Conservation (phyloP, 331 rosid species). For the Stylosanthes scabra region DNA sequence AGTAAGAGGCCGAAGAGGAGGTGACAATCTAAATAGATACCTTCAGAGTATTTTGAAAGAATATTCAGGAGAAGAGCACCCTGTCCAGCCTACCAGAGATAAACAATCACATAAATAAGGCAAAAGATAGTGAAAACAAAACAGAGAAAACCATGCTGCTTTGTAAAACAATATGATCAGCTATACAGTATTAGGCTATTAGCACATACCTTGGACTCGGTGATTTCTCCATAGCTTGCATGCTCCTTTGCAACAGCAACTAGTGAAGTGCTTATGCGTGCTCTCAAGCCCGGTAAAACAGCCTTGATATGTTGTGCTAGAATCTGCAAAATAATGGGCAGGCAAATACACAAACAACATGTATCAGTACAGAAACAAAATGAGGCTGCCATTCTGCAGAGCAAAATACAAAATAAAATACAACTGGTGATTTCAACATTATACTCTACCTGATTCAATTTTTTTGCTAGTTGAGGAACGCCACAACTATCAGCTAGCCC, state of each 20-base stretch:
- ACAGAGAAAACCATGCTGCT: not conserved
- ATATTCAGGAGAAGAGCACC: constrained; percentile 97
- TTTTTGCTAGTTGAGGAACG: constrained; percentile 96
- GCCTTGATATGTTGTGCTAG: constrained; percentile 89
- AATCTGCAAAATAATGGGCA: constrained; percentile 67
- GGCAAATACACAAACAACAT: constrained; percentile 25
- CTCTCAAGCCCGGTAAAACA: constrained; percentile 87
- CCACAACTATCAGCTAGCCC: constrained; percentile 94
- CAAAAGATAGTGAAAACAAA: constrained; percentile 24
- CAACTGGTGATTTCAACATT: constrained; percentile 13
- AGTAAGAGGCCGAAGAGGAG: constrained; percentile 23
- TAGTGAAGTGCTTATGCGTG: constrained; percentile 84
- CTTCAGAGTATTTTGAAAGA: constrained; percentile 94
- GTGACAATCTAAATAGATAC: constrained; percentile 45
- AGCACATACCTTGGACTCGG: constrained; percentile 84
- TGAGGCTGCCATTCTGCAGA: constrained; percentile 16
- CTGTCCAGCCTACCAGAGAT: constrained; percentile 80
- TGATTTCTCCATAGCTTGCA: constrained; percentile 93
- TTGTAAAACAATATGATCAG: constrained; percentile 14
- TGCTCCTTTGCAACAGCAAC: constrained; percentile 96
- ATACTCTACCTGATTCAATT: constrained; percentile 86
- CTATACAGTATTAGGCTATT: constrained; percentile 18
- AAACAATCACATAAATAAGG: constrained; percentile 16
- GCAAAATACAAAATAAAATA: constrained; percentile 25
- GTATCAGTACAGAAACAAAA: constrained; percentile 28